Evolutionary conservation across 345 rosid species (phyloP).

Genomic region (Punica granatum): DNA sequence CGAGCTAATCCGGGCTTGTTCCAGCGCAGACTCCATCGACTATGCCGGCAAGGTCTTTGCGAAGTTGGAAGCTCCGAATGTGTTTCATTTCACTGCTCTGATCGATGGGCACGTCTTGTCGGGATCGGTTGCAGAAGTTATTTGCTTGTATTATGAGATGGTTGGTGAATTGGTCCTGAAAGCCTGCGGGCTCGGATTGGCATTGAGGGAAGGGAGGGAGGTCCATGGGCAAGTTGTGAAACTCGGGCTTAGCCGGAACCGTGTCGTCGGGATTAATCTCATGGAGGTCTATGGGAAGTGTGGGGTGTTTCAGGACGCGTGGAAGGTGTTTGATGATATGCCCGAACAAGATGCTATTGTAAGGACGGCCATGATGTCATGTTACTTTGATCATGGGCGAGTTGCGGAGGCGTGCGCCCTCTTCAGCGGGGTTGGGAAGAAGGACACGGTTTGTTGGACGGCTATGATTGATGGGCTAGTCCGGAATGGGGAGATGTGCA

Average conservation of each 20-base stretch:
- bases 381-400: conserved; percentile 32
- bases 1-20: conserved; percentile 48
- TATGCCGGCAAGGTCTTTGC: conserved; percentile 44
- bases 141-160: conserved; percentile 36
- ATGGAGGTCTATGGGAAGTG: conserved; percentile 41
- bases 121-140: conserved; percentile 29
- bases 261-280: conserved; percentile 37
- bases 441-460: conserved; percentile 68
- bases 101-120: conserved; percentile 39
- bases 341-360: conserved; percentile 42
- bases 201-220: conserved; percentile 31
- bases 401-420: conserved; percentile 31
- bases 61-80: conserved; percentile 32
- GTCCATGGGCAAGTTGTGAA: conserved; percentile 54
- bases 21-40: conserved; percentile 28
- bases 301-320: conserved; percentile 29
- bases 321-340: conserved; percentile 49
- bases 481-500: conserved; percentile 46
- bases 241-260: conserved; percentile 37
- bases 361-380: conserved; percentile 34
- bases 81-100: conserved; percentile 52
- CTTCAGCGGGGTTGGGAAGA: conserved; percentile 29
- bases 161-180: conserved; percentile 30
- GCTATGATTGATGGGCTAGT: conserved; percentile 63
- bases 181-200: conserved; percentile 30